Percentiles rank a stretch among this genome's conserved stretches.
Conservation (phyloP, 305 asterid genomes). For the Fraxinus albicans region DNA sequence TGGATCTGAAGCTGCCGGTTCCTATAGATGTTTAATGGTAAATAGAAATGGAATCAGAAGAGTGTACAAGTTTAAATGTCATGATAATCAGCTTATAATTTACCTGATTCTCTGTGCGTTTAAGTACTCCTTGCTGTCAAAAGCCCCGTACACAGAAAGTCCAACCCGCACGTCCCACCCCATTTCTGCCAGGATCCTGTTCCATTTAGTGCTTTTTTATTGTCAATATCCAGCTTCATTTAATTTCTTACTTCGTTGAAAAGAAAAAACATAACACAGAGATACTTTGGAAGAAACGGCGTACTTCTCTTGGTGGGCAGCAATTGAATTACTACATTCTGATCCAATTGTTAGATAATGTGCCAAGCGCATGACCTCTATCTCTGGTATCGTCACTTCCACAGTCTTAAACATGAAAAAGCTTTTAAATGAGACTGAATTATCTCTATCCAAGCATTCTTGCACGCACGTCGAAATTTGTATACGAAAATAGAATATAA, state of each 20-base stretch:
- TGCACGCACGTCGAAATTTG: neutral
- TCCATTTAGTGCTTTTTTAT: conserved; percentile 3
- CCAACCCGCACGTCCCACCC: conserved; percentile 93
- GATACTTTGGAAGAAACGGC: neutral
- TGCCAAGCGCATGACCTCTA: conserved; percentile 87
- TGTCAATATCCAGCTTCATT: neutral
- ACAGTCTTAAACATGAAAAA: conserved; percentile 40
- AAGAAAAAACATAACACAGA: neutral
- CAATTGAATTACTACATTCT: conserved; percentile 62
- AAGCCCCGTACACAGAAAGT: conserved; percentile 66
- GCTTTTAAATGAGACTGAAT: neutral
- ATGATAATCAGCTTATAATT: neutral
- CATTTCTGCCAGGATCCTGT: conserved; percentile 51
- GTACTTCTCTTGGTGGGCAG: conserved; percentile 49
- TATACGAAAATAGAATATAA: neutral
- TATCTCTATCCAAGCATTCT: neutral
- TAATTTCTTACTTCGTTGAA: neutral
- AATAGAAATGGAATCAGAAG: neutral
- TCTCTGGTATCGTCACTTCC: conserved; percentile 78
- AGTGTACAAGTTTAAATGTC: neutral
- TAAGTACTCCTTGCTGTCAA: conserved; percentile 75
- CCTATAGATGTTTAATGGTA: conserved; percentile 29
- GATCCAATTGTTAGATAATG: conserved; percentile 84
- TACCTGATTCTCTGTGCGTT: conserved; percentile 84
- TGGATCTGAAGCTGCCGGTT: conserved; percentile 70